Percentiles rank a stretch among this genome's conserved stretches.
Conservation (phyloP, 768 basidiomycete genomes). For the Hysterangium stoloniferum region DNA sequence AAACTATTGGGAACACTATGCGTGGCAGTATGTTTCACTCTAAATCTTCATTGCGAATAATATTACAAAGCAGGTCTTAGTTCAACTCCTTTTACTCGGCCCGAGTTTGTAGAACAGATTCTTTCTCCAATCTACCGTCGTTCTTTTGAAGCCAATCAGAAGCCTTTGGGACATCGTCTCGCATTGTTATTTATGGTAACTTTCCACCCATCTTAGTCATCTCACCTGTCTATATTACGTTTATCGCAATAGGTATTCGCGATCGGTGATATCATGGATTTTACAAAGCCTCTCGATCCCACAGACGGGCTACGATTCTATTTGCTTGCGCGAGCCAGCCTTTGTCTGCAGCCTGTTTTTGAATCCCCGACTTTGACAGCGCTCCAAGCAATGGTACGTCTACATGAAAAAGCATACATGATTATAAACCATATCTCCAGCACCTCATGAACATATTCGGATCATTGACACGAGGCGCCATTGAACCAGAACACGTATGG, state of each 20-base stretch:
- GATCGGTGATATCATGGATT: constrained; percentile 7
- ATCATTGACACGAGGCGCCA: constrained; percentile 1
- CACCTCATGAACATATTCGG: constrained; percentile 3
- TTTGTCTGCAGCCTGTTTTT: constrained; percentile 4
- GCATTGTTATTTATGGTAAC: constrained; percentile 5
- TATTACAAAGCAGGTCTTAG: background rate
- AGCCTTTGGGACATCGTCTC: constrained; percentile 4
- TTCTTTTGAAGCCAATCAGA: background rate
- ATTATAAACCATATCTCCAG: background rate
- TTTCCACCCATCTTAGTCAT: background rate
- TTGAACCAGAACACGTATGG: constrained; percentile 7
- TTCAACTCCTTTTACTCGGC: constrained; percentile 5
- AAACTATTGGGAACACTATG: constrained; percentile 10
- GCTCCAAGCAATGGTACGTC: constrained; percentile 10
- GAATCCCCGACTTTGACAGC: constrained; percentile 8
- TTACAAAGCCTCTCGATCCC: constrained; percentile 3
- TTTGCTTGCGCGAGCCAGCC: constrained; percentile 3
- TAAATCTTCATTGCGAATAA: background rate
- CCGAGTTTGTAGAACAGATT: constrained; percentile 5
- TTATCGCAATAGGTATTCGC: constrained; percentile 5
- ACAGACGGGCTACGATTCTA: background rate
- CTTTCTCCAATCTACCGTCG: constrained; percentile 6
- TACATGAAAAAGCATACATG: background rate
- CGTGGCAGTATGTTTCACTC: constrained; percentile 1
- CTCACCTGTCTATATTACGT: too few relatives aligned